Base-by-base conservation (phyloP, 345 rosid genomes). In the Diplotaxis tenuifolia region DNA sequence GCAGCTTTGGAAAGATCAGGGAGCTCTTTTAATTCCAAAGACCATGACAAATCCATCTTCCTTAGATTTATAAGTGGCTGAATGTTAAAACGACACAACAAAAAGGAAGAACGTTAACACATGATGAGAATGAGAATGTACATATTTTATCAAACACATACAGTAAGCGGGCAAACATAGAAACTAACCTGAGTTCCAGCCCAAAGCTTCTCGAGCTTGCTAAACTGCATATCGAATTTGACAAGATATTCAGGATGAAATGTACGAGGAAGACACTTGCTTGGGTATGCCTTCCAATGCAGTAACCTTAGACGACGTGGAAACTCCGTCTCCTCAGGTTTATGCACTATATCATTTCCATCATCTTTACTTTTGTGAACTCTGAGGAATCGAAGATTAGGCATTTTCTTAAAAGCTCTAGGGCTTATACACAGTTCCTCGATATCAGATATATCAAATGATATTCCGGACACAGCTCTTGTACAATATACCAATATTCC, bases 391-490 rank as follows among this genome's bases (percentile, higher is more conserved):
- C 12, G 5, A 0, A 19, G 12, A 0, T 50, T 50, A 50, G 12
- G 12, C 55, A 50, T 50, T 6, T 23, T 50, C 19, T 50, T 50
- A 19, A 50, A 50, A 19, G 55, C 55, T 50, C 23, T 50, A 2
- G 4, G 4, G 54, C 22, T 16, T 19, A 49, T 16, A 16, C 4
- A 49, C 9, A 49, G 11, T 16, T 49, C 54, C 0, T 49, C 54
- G 3, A 49, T 16, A 49, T 49, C 27, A 4, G 25, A 52, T 53
- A 10, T 53, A 53, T 53, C 58, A 53, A 53, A 53, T 21, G 55
- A 45, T 49, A 79, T 68, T 3, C 80, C 78, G 2, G 67, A 58
- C 5, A 78, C 52, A 4, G 6, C 12, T 72, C 72, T 10, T 2
- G 54, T 58, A n/a, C 69, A 78, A 80, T 81, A 31, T 11, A 50